Conservation (phyloP, 23 red algal genomes). For the Gracilaria caudata region DNA sequence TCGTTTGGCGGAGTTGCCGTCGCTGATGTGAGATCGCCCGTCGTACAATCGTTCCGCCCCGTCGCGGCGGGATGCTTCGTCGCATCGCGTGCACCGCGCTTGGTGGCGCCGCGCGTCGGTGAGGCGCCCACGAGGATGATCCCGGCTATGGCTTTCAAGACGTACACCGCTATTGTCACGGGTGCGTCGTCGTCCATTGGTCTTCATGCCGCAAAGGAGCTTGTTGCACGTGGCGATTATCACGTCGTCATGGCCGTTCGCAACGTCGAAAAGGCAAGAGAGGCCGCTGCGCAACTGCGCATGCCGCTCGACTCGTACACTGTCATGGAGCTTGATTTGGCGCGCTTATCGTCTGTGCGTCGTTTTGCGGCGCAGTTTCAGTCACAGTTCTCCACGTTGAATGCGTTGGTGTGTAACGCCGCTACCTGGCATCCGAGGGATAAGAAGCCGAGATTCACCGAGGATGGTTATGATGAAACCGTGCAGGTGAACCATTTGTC, state of each 20-base stretch:
- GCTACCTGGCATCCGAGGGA: conserved; percentile 91
- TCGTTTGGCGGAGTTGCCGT: background rate
- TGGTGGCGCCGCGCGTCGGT: background rate
- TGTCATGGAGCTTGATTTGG: conserved; percentile 74
- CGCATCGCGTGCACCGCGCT: conserved; percentile 3
- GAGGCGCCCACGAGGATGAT: background rate
- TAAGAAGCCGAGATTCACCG: conserved; percentile 83
- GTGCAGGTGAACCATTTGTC: conserved; percentile 88
- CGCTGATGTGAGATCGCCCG: background rate
- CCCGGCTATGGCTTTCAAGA: conserved; percentile 39
- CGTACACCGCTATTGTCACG: conserved; percentile 84
- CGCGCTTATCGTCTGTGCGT: conserved; percentile 61
- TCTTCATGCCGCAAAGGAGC: conserved; percentile 77
- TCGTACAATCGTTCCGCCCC: background rate
- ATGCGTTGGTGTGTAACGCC: conserved; percentile 88
- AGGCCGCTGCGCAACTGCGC: conserved; percentile 9
- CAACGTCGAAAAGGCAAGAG: conserved; percentile 56
- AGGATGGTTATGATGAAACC: conserved; percentile 90
- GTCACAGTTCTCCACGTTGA: conserved; percentile 28
- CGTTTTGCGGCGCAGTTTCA: conserved; percentile 42
- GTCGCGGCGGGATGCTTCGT: background rate
- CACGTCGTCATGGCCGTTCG: conserved; percentile 90
- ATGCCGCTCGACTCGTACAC: conserved; percentile 66
- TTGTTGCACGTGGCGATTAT: conserved; percentile 63
- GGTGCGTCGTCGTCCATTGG: conserved; percentile 90